Base-by-base conservation (phyloP, 2,329 filamentous ascomycete species). In the Alternaria sp. region DNA sequence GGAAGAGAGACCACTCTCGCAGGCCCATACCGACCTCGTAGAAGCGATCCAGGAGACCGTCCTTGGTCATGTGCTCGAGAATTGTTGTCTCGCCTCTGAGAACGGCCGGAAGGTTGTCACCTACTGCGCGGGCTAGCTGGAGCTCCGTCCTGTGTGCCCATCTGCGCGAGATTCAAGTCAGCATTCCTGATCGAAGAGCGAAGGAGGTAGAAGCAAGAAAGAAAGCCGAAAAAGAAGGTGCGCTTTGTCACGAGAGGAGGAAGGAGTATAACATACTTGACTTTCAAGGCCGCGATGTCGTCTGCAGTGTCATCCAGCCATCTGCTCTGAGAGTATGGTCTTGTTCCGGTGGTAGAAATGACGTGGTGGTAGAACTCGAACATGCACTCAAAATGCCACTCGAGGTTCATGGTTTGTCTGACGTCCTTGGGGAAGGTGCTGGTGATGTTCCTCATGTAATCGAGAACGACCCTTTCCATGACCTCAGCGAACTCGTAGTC, bases 21-120 rank as follows among this genome's bases (percentile, higher is more conserved):
- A 41, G n/a, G n/a, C 37, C 37, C 37, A 41, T 41, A 28, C 59
- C 61, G 6, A 50, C 60, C 37, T 64, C 55, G 59, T 72, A 72
- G 47, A 60, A 71, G 6, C 56, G 46, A 53, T 67, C 54, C 23
- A 72, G 55, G 8, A 72, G 43, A 30, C 56, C 55, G 51, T 66
- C 60, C 11, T n/a, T 46, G 12, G 41, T 41, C 41, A 55, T 45
- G 20, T 55, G 54, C 54, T 55, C 54, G 12, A 55, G 41, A 41
- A 55, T 55, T 3, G 54, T 55, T 5, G 54, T 55, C 41, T 55
- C 54, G 18, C 54, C 54, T 25, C 20, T 55, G 41, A 55, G 44
- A 9, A 55, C 54, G 18, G 41, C 41, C 4, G 54, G 54, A 18
- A 55, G 44, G n/a, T n/a, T 55, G 41, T 15, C 25, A 11, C 54